These are phyloP conservation scores for Pythium sukuiense DNA, from an alignment of 352 stramenopile species.

Conservation along the genomic window DNA sequence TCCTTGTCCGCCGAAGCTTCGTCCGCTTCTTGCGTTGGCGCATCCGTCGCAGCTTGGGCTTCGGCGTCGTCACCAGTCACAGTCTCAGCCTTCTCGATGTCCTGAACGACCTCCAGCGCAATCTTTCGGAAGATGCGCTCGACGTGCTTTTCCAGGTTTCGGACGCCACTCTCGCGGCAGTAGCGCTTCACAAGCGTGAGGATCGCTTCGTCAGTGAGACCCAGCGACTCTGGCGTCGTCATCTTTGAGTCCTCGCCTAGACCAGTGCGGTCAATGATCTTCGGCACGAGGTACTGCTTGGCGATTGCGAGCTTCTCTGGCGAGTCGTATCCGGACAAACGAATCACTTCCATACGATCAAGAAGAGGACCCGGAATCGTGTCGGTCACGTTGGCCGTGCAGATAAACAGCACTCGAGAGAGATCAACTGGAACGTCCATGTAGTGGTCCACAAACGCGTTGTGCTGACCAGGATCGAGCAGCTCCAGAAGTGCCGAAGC, in stretches of 20 bases:
- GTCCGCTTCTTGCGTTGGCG: slow-evolving; percentile 6
- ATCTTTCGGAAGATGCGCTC: slow-evolving; percentile 99
- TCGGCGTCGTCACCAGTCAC: slow-evolving; percentile 29
- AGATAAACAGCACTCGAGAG: slow-evolving; percentile 97
- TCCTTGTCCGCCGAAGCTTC: slow-evolving; percentile 29
- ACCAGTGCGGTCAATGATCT: slow-evolving; percentile 93
- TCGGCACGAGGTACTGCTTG: slow-evolving; percentile 97
- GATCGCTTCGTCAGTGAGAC: slow-evolving; percentile 94
- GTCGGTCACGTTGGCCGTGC: slow-evolving; percentile 95
- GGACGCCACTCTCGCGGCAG: slow-evolving; percentile 96
- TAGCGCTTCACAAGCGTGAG: slow-evolving; percentile 90
- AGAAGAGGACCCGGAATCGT: slow-evolving; percentile 96
- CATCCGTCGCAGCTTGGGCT: slow-evolving; percentile 16
- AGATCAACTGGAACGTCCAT: slow-evolving; percentile 98
- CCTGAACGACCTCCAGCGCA: slow-evolving; percentile 95
- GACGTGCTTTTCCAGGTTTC: slow-evolving; percentile 98
- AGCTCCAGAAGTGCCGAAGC: slow-evolving; percentile 96
- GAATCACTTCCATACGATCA: slow-evolving; percentile 99
- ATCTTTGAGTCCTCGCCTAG: slow-evolving; percentile 52
- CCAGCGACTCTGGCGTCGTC: slow-evolving; percentile 80
- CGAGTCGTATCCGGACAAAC: slow-evolving; percentile 94
- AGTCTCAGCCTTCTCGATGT: slow-evolving; percentile 48
- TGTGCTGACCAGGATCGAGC: slow-evolving; percentile 97
- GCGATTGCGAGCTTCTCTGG: slow-evolving; percentile 98
- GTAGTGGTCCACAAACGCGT: slow-evolving; percentile 97